A percentile compares a stretch with the other conserved stretches of the same genome.
Conservation (phyloP, 352 stramenopile species). For the Ophiocytium majus region DNA sequence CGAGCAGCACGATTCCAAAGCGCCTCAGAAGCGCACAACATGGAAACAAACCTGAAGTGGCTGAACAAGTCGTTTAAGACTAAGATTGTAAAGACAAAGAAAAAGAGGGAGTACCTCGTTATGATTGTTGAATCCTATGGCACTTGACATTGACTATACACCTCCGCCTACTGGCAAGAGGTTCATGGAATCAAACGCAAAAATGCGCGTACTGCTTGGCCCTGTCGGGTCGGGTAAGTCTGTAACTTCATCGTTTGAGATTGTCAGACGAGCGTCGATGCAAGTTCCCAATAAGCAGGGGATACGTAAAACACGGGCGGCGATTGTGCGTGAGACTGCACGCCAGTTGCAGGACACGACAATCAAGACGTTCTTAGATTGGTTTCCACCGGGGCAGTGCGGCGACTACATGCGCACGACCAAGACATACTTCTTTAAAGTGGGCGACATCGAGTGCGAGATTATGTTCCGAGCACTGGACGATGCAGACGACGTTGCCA, state of each 20-base stretch:
- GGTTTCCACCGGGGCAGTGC: not conserved
- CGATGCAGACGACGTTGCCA: not conserved
- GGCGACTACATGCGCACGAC: not conserved
- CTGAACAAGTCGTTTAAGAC: too few species aligned
- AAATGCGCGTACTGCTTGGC: not conserved
- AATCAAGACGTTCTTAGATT: not conserved
- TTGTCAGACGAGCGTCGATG: not conserved
- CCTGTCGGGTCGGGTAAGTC: not conserved
- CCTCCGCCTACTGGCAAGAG: too few species aligned
- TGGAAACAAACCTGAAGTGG: too few species aligned
- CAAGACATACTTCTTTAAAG: too few species aligned
- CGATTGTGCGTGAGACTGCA: not conserved
- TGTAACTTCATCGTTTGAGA: not conserved
- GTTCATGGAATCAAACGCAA: too few species aligned
- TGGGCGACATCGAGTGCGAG: not conserved
- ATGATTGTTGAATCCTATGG: too few species aligned
- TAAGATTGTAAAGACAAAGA: too few species aligned
- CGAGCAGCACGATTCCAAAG: too few species aligned
- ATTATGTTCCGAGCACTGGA: not conserved
- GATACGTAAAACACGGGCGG: not conserved
- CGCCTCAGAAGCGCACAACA: too few species aligned
- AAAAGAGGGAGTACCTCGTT: too few species aligned
- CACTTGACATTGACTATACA: too few species aligned
- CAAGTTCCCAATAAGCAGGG: not conserved
- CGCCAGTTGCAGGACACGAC: slow-evolving; percentile 1